Percentiles rank a stretch among this genome's conserved stretches.
phyloP scores from a whole-genome alignment of 305 asterid genomes.

The Solanum chacoense region DNA sequence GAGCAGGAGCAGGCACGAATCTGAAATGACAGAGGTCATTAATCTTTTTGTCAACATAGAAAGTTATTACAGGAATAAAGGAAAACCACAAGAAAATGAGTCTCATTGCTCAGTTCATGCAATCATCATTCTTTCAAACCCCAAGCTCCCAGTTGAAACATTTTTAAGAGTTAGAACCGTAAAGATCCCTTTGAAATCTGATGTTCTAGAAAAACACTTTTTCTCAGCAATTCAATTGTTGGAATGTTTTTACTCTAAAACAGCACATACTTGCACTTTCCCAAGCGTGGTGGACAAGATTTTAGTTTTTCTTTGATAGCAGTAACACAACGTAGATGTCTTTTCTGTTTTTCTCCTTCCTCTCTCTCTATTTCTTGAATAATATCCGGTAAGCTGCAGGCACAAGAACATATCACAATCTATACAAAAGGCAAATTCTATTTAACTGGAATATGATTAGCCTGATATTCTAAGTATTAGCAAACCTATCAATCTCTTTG shows the following conservation, averaged over 20 bases:
- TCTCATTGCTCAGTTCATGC: not conserved
- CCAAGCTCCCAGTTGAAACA: not conserved
- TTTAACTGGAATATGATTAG: not conserved
- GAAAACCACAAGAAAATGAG: not conserved
- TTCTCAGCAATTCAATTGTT: not conserved
- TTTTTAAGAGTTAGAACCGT: not conserved
- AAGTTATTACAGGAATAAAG: not conserved
- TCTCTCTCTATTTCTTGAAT: constrained; percentile 67
- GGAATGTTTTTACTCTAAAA: not conserved
- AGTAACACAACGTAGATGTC: constrained; percentile 57
- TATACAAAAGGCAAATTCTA: not conserved
- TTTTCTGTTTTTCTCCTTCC: constrained; percentile 60
- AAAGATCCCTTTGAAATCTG: not conserved
- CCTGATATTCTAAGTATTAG: not conserved
- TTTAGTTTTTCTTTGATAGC: constrained; percentile 68
- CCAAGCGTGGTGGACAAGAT: constrained; percentile 73
- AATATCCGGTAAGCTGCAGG: constrained; percentile 49
- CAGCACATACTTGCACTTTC: constrained; percentile 58
- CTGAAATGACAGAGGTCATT: constrained; percentile 20
- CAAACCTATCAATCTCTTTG: constrained; percentile 66
- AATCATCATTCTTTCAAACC: not conserved
- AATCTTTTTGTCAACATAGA: not conserved
- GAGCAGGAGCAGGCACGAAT: constrained; percentile 72
- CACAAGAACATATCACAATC: not conserved
- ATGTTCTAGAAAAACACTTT: not conserved